Conservation (phyloP, 179 eudicot genomes). For the Amaranthus tricolor region DNA sequence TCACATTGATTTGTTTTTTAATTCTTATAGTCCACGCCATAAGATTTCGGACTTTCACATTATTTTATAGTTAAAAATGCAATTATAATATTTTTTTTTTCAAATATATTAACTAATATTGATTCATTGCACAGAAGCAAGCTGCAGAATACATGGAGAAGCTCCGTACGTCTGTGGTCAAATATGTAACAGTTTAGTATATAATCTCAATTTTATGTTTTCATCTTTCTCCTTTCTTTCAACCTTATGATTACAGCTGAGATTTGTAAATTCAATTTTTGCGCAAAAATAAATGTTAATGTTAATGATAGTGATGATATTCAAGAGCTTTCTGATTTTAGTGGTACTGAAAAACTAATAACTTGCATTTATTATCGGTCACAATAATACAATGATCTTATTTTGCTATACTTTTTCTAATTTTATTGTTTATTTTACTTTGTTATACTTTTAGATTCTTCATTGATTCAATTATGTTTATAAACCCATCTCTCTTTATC, state of each 20-base stretch:
- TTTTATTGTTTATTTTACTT: no score
- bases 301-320: not conserved
- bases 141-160: constrained; percentile 94
- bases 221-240: not conserved
- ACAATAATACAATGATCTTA: no score
- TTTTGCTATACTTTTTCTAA: no score
- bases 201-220: not conserved
- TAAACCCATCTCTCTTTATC: no score
- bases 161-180: constrained; percentile 68
- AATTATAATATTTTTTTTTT: no score
- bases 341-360: not conserved
- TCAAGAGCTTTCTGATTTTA: not conserved
- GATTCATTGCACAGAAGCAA: constrained; percentile 53
- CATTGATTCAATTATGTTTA: no score
- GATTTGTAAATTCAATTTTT: constrained; percentile 8
- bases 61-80: no score
- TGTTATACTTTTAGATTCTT: no score
- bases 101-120: constrained; percentile 11
- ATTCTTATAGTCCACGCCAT: no score
- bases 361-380: no score
- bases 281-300: not conserved
- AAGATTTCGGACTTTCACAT: no score
- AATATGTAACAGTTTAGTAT: constrained; percentile 72
- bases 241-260: not conserved
- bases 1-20: no score